Base-by-base conservation (phyloP, 2,329 filamentous ascomycete species). In the Paradendryphiella salina region DNA sequence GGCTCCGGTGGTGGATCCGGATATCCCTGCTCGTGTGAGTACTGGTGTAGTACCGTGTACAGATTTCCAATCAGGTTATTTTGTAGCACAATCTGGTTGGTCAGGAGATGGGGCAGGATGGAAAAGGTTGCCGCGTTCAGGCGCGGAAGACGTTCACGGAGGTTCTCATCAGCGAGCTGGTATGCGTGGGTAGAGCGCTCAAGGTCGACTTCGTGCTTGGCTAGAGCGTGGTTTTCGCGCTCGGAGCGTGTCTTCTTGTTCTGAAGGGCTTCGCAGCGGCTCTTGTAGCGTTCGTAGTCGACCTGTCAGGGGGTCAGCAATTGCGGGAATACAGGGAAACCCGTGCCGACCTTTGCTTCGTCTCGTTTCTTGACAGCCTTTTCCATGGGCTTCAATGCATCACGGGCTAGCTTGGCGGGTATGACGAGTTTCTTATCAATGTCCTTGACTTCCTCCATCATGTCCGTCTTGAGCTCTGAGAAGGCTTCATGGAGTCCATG, bases 341-440 rank as follows among this genome's bases (percentile, higher is more conserved):
- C 11, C 3, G 4, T 28, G 23, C 13, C 66, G 8, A 82, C 80
- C 75, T 90, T 86, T 74, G 85, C 89, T 64, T 92, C 88, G 67
- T 94, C 89, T 38, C 90, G 80, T 72, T 90, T 91, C 75, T 93
- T 94, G 66, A 95, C 89, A 1, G 85, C 86, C 75, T 91, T 94
- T 65, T 88, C 86, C 69, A 94, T 79, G 2, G 87, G 85, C 58
- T 85, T 83, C 52, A 93, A 79, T 46, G 77, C 82, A 44, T 86
- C 83, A 63, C 84, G 87, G 6, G 87, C 87, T 44, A 87, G 82
- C 50, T 82, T 83, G 3, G 86, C 87, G 0, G 89, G 88, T 50
- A 79, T 79, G 45, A 92, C 82, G 56, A 94, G 81, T 59, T 84
- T 83, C 8, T 78, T 75, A 58, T 93, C 88, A 57, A 95, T 88